Conservation (phyloP, 441 rosid species). For the Omphalea diandra region DNA sequence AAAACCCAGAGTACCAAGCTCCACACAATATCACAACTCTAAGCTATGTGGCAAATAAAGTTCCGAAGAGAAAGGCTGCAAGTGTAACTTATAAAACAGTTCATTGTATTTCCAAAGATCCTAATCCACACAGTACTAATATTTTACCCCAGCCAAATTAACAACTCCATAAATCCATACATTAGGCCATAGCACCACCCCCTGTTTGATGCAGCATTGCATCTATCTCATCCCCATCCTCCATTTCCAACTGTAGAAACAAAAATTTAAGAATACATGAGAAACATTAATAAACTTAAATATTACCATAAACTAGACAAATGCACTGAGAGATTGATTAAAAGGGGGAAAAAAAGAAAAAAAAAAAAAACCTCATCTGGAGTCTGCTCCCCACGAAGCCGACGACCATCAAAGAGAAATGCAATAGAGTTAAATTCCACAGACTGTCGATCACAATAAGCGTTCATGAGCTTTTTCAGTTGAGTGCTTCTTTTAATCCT, state of each 20-base stretch:
- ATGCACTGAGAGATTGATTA: not conserved
- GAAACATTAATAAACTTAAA: conserved; percentile 8
- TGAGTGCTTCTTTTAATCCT: conserved; percentile 70
- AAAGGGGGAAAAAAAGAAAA: no score
- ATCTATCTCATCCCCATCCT: conserved; percentile 89
- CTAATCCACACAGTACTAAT: not conserved
- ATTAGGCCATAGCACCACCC: conserved; percentile 32
- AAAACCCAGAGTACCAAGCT: not conserved
- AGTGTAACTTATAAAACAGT: not conserved
- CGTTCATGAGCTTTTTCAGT: conserved; percentile 66
- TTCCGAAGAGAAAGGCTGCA: not conserved
- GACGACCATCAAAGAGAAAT: conserved; percentile 65
- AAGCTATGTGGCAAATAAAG: not conserved
- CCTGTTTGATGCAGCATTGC: conserved; percentile 89
- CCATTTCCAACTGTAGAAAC: conserved; percentile 66
- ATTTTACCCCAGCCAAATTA: not conserved
- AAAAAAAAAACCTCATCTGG: conserved; percentile 53
- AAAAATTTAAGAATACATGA: not conserved
- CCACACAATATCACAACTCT: not conserved
- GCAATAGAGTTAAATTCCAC: conserved; percentile 59
- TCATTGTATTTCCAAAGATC: not conserved
- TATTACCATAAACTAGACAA: not conserved
- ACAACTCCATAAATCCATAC: not conserved
- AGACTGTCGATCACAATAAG: conserved; percentile 62
- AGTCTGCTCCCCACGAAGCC: conserved; percentile 61